These are phyloP conservation scores for Eucalyptus caleyi DNA, from an alignment of 345 rosid species.

Conservation along the genomic window DNA sequence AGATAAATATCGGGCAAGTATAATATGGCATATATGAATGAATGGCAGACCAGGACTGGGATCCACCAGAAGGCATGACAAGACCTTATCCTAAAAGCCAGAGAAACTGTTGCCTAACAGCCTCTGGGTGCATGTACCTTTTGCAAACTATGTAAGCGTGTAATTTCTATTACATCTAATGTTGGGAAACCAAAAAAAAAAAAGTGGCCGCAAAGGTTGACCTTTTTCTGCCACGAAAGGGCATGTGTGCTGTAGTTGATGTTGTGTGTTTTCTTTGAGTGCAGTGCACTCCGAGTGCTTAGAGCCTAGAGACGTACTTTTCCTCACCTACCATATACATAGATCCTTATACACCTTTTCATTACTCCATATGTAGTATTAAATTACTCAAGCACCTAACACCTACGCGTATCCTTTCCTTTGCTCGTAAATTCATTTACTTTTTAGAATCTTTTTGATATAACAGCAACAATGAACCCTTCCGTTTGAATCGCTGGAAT, in stretches of 20 bases:
- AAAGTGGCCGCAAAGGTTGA: conserved; percentile 79
- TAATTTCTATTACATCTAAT: not conserved
- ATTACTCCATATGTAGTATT: not conserved
- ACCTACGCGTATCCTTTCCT: not conserved
- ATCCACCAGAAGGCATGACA: conserved; percentile 4
- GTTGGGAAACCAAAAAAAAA: not conserved
- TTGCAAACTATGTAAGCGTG: conserved; percentile 3
- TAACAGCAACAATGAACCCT: not conserved
- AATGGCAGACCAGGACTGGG: conserved; percentile 14
- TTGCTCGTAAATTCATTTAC: not conserved
- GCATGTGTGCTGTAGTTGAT: not conserved
- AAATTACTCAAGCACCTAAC: not conserved
- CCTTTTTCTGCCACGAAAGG: conserved; percentile 50
- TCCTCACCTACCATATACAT: not conserved
- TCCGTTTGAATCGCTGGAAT: not conserved
- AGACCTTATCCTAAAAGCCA: not conserved
- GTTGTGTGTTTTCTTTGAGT: conserved; percentile 52
- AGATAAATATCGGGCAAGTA: not conserved
- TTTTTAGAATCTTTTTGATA: not conserved
- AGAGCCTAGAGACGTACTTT: not conserved
- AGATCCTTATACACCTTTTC: not conserved
- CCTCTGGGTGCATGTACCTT: conserved; percentile 16
- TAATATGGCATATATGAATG: not conserved
- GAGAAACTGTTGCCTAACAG: not conserved
- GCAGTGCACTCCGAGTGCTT: conserved; percentile 50